These are phyloP conservation scores for Chlamydomonas sp. DNA, from an alignment of 139 green algal species.

Conservation along the genomic window DNA sequence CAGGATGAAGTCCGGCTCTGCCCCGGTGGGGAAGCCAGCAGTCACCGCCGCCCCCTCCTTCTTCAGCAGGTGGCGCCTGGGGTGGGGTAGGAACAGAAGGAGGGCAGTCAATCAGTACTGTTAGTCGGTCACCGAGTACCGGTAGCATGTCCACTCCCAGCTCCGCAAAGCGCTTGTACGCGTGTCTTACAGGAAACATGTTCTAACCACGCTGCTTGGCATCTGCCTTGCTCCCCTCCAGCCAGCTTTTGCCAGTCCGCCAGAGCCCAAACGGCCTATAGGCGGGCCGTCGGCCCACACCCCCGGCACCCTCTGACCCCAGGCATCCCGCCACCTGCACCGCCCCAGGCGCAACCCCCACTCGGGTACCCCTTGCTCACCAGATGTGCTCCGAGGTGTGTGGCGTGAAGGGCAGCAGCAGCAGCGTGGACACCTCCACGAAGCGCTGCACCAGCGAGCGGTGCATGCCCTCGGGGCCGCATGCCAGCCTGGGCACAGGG, in stretches of 20 bases:
- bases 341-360: no score
- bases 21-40: conserved; percentile 81
- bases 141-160: no score
- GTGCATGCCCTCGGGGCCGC: conserved; percentile 86
- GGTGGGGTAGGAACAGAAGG: background rate
- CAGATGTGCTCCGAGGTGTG: conserved; percentile 97
- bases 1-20: conserved; percentile 80
- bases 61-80: conserved; percentile 71
- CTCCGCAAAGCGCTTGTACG: no score
- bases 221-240: background rate
- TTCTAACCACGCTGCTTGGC: background rate
- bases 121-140: no score
- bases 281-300: no score
- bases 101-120: background rate
- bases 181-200: no score
- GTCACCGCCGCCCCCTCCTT: conserved; percentile 64
- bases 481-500: conserved; percentile 60
- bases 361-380: conserved; percentile 56
- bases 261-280: background rate
- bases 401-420: conserved; percentile 92
- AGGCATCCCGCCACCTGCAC: no score
- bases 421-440: conserved; percentile 68
- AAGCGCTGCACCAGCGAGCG: conserved; percentile 64
- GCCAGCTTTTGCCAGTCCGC: background rate
- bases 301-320: no score